Percentiles rank a stretch among this genome's conserved stretches.
Evolutionary conservation across 345 rosid genomes (phyloP).

Genomic region (Lepidium africanum): DNA sequence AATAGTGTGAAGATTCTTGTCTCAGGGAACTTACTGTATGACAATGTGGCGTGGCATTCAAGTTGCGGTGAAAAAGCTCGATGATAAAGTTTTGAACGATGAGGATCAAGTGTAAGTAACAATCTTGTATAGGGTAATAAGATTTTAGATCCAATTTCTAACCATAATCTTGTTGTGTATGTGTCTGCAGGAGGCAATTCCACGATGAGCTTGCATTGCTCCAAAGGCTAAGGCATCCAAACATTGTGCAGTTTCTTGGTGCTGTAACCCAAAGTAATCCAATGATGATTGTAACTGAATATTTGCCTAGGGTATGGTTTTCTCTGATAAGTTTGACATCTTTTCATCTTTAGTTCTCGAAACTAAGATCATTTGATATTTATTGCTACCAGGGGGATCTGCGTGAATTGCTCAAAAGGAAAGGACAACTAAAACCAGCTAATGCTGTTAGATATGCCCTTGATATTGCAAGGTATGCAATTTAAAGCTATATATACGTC

Average conservation of each 20-base stretch:
- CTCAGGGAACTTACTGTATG: slow-evolving; percentile 72
- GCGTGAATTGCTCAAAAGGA: slow-evolving; percentile 44
- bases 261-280: slow-evolving; percentile 96
- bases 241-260: slow-evolving; percentile 93
- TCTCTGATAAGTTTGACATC: not conserved
- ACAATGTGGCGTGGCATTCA: slow-evolving; percentile 94
- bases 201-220: slow-evolving; percentile 90
- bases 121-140: not conserved
- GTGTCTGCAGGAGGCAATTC: slow-evolving; percentile 54
- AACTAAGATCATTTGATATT: not conserved
- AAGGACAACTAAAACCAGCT: slow-evolving; percentile 51
- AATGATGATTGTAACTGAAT: slow-evolving; percentile 97
- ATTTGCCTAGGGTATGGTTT: slow-evolving; percentile 62
- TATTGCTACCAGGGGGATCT: slow-evolving; percentile 68
- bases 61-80: slow-evolving; percentile 85
- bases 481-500: not conserved
- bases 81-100: slow-evolving; percentile 60
- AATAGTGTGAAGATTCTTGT: not conserved
- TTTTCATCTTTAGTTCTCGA: not conserved
- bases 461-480: slow-evolving; percentile 81
- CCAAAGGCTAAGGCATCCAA: slow-evolving; percentile 91
- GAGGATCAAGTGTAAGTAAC: slow-evolving; percentile 79
- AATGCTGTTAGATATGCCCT: slow-evolving; percentile 73
- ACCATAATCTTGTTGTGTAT: slow-evolving; percentile 1
- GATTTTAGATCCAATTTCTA: not conserved